Conservation (phyloP, 176 grass and related monocot genomes). For the Luzula sylvatica region DNA sequence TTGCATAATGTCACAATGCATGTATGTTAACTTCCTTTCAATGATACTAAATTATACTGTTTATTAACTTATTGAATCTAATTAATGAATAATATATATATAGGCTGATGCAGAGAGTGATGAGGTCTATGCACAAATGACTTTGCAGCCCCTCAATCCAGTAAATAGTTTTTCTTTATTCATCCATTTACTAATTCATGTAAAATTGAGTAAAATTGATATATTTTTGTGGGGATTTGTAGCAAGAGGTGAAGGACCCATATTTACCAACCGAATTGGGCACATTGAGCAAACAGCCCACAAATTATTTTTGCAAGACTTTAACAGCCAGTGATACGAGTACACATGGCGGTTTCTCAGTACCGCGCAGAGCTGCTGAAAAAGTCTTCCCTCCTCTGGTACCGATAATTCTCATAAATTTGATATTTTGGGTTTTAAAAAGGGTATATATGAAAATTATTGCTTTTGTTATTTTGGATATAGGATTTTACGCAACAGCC, state of each 20-base stretch:
- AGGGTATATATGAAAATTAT: constrained; percentile 1
- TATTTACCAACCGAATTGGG: constrained; percentile 89
- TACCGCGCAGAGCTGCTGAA: constrained; percentile 96
- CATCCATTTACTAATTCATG: not conserved
- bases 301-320: constrained; percentile 99
- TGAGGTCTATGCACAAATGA: constrained; percentile 98
- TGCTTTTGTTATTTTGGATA: constrained; percentile 20
- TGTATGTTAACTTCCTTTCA: constrained; percentile 32
- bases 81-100: constrained; percentile 5
- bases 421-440: not conserved
- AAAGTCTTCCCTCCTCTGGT: constrained; percentile 99
- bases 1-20: constrained; percentile 99
- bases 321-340: constrained; percentile 96
- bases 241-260: constrained; percentile 98
- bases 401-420: constrained; percentile 5
- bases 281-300: constrained; percentile 75
- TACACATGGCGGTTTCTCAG: constrained; percentile 98
- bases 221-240: constrained; percentile 26
- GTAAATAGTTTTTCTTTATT: constrained; percentile 31
- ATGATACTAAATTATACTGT: not conserved
- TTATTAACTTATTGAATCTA: no score
- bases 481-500: constrained; percentile 95
- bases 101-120: constrained; percentile 93
- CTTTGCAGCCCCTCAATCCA: constrained; percentile 75
- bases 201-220: not conserved